Evolutionary conservation across 768 basidiomycete genomes (phyloP), one percentile per base, ranked within the genome.

Genomic region (Leccinum olivaceopallidum): DNA sequence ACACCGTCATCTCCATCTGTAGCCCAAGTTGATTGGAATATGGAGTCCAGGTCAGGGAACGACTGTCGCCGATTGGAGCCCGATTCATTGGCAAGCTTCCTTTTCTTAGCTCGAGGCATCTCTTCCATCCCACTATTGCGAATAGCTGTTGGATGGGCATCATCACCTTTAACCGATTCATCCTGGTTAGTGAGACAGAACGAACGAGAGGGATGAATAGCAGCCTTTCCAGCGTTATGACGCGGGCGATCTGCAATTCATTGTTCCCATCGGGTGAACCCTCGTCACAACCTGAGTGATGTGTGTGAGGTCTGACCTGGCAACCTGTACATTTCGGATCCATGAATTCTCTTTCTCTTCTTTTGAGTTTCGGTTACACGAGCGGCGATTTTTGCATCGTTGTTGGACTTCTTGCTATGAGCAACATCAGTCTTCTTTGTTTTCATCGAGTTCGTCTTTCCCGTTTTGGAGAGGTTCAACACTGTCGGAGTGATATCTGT

Each of bases 251-350:
- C 62, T 89, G 85, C 60, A 98, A 74, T 14, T 95, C 95, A 78
- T 98, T 95, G 66, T 90, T 78, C 28, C 94, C 92, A 79, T 97
- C 94, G 20, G 95, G 95, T 58, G 94, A 95, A 34, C 96, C 96
- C 60, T 92, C 88, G 66, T 94, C 91, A 68, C 95, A 95, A 13
- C 94, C 94, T 95, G 59, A 59, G 51, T 56, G 44, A n/a, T 51
- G 47, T 60, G 52, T 44, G 53, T 64, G 44, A 63, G 60, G 66
- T 52, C 62, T 60, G 60, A 54, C 39, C 61, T 53, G 20, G 44
- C 20, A 49, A 52, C 8, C 28, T 42, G 14, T 10, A 24, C 10
- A 18, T 28, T n/a, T 10, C 47, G 56, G 34, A 74, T 82, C 66
- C 66, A 94, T n/a, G 39, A 42, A 18, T n/a, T 42, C 7, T 42